Conservation (phyloP, 768 basidiomycete genomes). For the Russula virescens region DNA sequence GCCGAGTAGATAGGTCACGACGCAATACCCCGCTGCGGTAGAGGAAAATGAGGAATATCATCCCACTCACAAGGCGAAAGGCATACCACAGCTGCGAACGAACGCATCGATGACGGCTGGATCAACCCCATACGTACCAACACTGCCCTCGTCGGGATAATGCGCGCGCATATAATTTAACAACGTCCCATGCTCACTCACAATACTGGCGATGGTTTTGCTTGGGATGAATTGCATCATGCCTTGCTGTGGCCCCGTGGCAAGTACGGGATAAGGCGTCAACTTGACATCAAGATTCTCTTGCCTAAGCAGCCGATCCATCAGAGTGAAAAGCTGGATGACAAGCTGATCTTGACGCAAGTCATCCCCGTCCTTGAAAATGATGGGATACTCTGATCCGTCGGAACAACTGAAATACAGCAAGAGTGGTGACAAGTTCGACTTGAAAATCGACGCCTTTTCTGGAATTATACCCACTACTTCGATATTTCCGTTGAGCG, state of each 20-base stretch:
- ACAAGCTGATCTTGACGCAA: conserved; percentile 98
- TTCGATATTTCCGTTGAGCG: conserved; percentile 81
- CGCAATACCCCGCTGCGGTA: conserved; percentile 86
- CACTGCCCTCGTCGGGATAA: conserved; percentile 90
- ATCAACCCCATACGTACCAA: conserved; percentile 93
- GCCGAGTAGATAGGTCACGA: conserved; percentile 92
- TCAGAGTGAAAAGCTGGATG: conserved; percentile 96
- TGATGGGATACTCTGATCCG: conserved; percentile 84
- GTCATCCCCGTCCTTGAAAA: conserved; percentile 99
- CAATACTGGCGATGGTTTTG: conserved; percentile 92
- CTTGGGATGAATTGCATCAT: conserved; percentile 96
- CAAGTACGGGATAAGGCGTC: conserved; percentile 87
- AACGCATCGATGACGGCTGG: conserved; percentile 94
- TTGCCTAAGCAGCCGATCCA: conserved; percentile 89
- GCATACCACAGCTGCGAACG: conserved; percentile 89
- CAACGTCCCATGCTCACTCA: conserved; percentile 84
- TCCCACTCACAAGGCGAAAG: background rate
- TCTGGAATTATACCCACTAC: conserved; percentile 86
- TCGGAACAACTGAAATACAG: conserved; percentile 86
- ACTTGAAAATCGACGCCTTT: conserved; percentile 95
- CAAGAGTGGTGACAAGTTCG: conserved; percentile 87
- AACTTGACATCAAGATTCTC: conserved; percentile 93
- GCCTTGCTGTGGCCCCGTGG: conserved; percentile 86
- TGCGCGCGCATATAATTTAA: conserved; percentile 83
- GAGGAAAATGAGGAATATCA: background rate